Percentiles rank a stretch among this genome's conserved stretches.
Evolutionary conservation across 1,284 basidiomycete genomes (phyloP).

Genomic region (Cryptococcus amylolentus): DNA sequence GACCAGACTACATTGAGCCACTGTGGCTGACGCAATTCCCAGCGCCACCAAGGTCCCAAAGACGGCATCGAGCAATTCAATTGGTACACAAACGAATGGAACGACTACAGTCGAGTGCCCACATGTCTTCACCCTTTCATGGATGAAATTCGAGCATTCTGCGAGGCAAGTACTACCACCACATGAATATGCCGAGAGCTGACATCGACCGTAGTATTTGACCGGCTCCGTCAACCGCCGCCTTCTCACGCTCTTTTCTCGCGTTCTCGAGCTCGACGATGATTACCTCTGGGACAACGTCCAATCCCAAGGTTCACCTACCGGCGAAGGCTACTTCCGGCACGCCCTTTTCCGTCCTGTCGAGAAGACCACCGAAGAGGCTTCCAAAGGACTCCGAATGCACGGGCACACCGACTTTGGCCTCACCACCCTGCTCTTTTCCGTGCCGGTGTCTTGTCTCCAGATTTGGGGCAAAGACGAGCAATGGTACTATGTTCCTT

Average conservation of each 20-base stretch:
- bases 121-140: slow-evolving; percentile 35
- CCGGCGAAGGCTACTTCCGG: slow-evolving; percentile 49
- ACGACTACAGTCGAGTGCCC: slow-evolving; percentile 25
- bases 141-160: slow-evolving; percentile 49
- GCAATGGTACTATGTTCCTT: slow-evolving; percentile 49
- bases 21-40: not conserved
- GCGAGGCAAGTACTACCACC: slow-evolving; percentile 34
- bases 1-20: not conserved
- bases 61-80: slow-evolving; percentile 52
- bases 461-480: slow-evolving; percentile 51
- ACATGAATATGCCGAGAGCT: not conserved
- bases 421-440: slow-evolving; percentile 49
- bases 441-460: slow-evolving; percentile 50
- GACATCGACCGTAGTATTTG: slow-evolving; percentile 21
- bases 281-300: slow-evolving; percentile 51
- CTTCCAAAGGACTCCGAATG: slow-evolving; percentile 47
- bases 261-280: slow-evolving; percentile 50
- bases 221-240: slow-evolving; percentile 41
- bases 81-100: slow-evolving; percentile 45
- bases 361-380: slow-evolving; percentile 34
- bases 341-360: slow-evolving; percentile 51
- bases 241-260: slow-evolving; percentile 49
- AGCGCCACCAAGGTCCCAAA: slow-evolving; percentile 39
- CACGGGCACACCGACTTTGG: slow-evolving; percentile 54
- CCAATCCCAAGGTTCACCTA: slow-evolving; percentile 44